phyloP scores from a whole-genome alignment of 1,284 basidiomycete genomes.

The Rhizopogon hawkerae region DNA sequence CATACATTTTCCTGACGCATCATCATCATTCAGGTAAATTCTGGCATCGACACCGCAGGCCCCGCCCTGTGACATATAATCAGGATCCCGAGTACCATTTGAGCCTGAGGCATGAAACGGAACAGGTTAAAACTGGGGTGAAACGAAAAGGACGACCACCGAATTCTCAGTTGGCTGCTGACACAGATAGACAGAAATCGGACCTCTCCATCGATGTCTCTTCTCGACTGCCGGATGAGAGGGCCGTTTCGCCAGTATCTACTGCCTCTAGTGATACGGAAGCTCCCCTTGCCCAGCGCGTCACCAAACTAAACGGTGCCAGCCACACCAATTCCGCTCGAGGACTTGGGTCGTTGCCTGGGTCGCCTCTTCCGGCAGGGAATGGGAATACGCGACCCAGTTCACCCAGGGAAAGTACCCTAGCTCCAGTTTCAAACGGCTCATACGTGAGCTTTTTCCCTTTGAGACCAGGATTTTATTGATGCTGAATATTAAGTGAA shows the following conservation, averaged over 20 bases:
- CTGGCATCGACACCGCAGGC: conserved; percentile 75
- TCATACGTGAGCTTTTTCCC: conserved; percentile 20
- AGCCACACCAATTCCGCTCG: conserved; percentile 9
- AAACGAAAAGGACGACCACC: conserved; percentile 49
- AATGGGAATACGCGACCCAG: conserved; percentile 6
- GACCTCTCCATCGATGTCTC: conserved; percentile 35
- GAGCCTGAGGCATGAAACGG: conserved; percentile 47
- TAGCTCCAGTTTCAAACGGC: conserved; percentile 11
- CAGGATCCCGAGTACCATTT: conserved; percentile 63
- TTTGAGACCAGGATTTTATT: conserved; percentile 23
- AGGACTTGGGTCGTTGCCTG: conserved; percentile 21
- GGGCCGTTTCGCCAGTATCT: conserved; percentile 58
- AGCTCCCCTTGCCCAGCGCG: conserved; percentile 52
- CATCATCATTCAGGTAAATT: conserved; percentile 55
- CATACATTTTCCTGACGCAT: conserved; percentile 8
- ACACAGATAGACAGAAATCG: conserved; percentile 44
- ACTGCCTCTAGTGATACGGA: conserved; percentile 62
- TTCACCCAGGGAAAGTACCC: conserved; percentile 14
- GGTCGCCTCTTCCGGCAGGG: conserved; percentile 17
- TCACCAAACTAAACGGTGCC: conserved; percentile 45
- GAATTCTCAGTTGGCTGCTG: conserved; percentile 37
- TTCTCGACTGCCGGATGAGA: conserved; percentile 36
- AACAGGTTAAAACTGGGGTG: conserved; percentile 39
- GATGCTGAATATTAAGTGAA: conserved; percentile 30
- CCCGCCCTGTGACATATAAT: conserved; percentile 71